Evolutionary conservation across 257 asterid genomes (phyloP).

Genomic region (Oldenlandia corymbosa): DNA sequence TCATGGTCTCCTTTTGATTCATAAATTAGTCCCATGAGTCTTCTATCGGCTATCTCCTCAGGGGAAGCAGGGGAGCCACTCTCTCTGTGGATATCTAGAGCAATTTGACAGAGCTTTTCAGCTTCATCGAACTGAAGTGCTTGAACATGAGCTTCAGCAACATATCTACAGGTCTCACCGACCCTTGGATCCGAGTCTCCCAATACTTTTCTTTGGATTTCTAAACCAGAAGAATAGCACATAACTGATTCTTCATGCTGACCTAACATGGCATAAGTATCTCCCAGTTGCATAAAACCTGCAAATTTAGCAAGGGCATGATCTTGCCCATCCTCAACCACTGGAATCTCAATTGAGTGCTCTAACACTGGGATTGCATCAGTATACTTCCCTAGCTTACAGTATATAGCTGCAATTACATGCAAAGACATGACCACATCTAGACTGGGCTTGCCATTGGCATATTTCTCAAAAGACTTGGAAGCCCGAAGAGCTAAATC

Average conservation of each 20-base stretch:
- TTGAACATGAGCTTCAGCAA: constrained; percentile 90
- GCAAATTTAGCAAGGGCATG: constrained; percentile 95
- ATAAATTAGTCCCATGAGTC: constrained; percentile 85
- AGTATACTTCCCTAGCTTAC: constrained; percentile 63
- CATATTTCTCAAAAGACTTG: constrained; percentile 72
- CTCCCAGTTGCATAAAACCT: constrained; percentile 93
- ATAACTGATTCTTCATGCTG: constrained; percentile 73
- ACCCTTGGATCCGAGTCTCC: constrained; percentile 83
- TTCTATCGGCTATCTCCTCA: constrained; percentile 85
- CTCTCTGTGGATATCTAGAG: constrained; percentile 73
- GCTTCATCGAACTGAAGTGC: constrained; percentile 92
- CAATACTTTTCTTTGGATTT: constrained; percentile 54
- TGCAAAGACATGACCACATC: constrained; percentile 85
- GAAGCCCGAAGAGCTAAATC: constrained; percentile 70
- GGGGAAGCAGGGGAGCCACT: constrained; percentile 66
- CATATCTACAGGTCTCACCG: constrained; percentile 82
- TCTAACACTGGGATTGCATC: constrained; percentile 79
- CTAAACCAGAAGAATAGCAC: constrained; percentile 63
- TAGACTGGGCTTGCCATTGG: constrained; percentile 62
- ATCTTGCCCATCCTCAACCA: constrained; percentile 68
- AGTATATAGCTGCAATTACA: constrained; percentile 79
- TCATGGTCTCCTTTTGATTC: constrained; percentile 87
- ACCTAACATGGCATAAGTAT: constrained; percentile 82
- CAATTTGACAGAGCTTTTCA: constrained; percentile 69
- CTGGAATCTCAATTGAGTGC: constrained; percentile 66